phyloP scores from a whole-genome alignment of 345 rosid genomes.

The Carallia brachiata region DNA sequence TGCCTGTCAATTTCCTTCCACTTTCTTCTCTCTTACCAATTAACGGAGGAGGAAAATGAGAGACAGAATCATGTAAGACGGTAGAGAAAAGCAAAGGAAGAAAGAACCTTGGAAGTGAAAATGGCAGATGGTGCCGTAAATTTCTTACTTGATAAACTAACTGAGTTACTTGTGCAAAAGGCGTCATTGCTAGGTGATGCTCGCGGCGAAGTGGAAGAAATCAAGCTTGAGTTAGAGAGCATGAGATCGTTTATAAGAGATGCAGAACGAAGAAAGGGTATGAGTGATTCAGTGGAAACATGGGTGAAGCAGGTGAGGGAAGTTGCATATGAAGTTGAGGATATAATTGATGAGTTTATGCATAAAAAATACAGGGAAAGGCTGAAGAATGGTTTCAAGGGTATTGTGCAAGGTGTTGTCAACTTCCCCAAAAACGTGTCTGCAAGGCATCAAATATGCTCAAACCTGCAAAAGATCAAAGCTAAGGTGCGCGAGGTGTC shows the following conservation, averaged over 20 bases:
- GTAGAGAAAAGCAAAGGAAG: background rate
- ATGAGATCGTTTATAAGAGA: constrained; percentile 32
- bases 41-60: background rate
- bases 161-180: constrained; percentile 17
- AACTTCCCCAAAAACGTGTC: constrained; percentile 17
- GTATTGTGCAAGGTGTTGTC: constrained; percentile 10
- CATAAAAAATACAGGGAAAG: constrained; percentile 2
- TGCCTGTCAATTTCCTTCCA: background rate
- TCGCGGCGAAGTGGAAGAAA: constrained; percentile 16
- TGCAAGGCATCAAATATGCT: constrained; percentile 13
- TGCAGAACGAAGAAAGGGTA: constrained; percentile 29
- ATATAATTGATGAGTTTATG: constrained; percentile 27
- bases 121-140: constrained; percentile 37
- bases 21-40: background rate
- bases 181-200: constrained; percentile 27
- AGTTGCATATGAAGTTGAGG: constrained; percentile 32
- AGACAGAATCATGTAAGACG: too few species aligned
- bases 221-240: constrained; percentile 33
- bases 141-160: constrained; percentile 30
- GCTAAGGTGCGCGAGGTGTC: constrained; percentile 23
- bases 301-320: constrained; percentile 38
- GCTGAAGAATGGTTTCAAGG: constrained; percentile 16
- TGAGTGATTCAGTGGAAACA: constrained; percentile 25
- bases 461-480: constrained; percentile 20
- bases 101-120: background rate